A percentile compares a stretch with the other conserved stretches of the same genome.
Conservation (phyloP, 441 rosid species). For the Capsella rubella region DNA sequence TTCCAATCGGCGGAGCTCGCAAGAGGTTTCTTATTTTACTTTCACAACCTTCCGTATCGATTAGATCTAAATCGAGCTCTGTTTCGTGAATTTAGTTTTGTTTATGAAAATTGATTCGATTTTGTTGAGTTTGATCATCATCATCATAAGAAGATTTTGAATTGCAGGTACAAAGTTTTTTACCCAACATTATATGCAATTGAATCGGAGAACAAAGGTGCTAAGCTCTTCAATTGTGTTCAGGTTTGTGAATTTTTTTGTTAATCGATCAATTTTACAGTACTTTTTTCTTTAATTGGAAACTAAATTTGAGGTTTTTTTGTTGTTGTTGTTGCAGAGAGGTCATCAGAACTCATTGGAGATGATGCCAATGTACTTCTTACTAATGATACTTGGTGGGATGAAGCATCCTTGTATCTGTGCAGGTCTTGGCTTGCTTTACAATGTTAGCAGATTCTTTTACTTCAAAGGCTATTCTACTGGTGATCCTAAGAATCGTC, state of each 20-base stretch:
- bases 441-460: conserved; percentile 31
- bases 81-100: too few relatives aligned
- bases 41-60: neutral
- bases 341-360: conserved; percentile 93
- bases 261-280: neutral
- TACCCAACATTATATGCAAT: conserved; percentile 39
- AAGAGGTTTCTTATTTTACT: conserved; percentile 49
- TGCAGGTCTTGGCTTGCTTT: conserved; percentile 28
- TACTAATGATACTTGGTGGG: conserved; percentile 57
- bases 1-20: conserved; percentile 63
- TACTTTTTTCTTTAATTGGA: neutral
- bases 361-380: conserved; percentile 77
- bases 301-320: neutral
- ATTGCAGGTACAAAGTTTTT: conserved; percentile 28
- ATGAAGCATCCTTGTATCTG: conserved; percentile 36
- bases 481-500: conserved; percentile 36
- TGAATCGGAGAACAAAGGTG: conserved; percentile 44
- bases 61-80: neutral
- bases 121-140: too few relatives aligned
- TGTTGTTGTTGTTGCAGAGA: conserved; percentile 53
- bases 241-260: conserved; percentile 7
- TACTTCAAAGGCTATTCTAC: conserved; percentile 41
- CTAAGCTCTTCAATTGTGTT: conserved; percentile 37
- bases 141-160: neutral
- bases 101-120: neutral